Conservation (phyloP, 768 basidiomycete genomes). For the Mycena vulgaris region DNA sequence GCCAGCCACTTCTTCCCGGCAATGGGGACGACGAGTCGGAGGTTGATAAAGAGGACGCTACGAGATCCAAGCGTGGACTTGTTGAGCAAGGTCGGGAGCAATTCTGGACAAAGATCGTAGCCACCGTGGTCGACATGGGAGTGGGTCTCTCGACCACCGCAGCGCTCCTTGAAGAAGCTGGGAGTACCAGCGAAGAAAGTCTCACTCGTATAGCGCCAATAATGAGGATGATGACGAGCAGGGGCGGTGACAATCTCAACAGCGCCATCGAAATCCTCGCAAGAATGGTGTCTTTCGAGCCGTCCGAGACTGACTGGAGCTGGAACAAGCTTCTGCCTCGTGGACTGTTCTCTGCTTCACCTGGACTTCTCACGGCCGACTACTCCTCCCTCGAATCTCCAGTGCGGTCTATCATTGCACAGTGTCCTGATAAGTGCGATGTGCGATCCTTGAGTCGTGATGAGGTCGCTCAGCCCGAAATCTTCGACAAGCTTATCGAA, state of each 20-base stretch:
- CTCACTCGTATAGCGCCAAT: conserved; percentile 16
- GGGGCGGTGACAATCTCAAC: conserved; percentile 59
- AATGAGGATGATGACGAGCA: conserved; percentile 30
- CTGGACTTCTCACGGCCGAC: conserved; percentile 70
- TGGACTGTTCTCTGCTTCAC: conserved; percentile 69
- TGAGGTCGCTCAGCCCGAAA: conserved; percentile 68
- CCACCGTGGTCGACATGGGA: conserved; percentile 67
- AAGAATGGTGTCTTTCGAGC: conserved; percentile 63
- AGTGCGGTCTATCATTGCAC: conserved; percentile 68
- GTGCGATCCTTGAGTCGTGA: conserved; percentile 70
- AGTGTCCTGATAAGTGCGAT: conserved; percentile 68
- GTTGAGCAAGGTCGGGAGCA: conserved; percentile 46
- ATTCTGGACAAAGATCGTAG: conserved; percentile 60
- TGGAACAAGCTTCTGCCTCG: conserved; percentile 64
- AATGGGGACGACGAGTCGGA: conserved; percentile 49
- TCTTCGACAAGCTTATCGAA: conserved; percentile 66
- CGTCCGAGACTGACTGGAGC: conserved; percentile 59
- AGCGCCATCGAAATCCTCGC: conserved; percentile 67
- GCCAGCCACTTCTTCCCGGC: conserved; percentile 64
- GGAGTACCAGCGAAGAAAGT: conserved; percentile 42
- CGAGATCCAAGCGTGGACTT: conserved; percentile 45
- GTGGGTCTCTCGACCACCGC: conserved; percentile 72
- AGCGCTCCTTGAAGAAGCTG: conserved; percentile 58
- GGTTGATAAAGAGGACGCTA: conserved; percentile 44
- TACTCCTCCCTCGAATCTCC: conserved; percentile 61